phyloP scores from a whole-genome alignment of 2,329 filamentous ascomycete genomes.

The Coniochaeta prunicola region DNA sequence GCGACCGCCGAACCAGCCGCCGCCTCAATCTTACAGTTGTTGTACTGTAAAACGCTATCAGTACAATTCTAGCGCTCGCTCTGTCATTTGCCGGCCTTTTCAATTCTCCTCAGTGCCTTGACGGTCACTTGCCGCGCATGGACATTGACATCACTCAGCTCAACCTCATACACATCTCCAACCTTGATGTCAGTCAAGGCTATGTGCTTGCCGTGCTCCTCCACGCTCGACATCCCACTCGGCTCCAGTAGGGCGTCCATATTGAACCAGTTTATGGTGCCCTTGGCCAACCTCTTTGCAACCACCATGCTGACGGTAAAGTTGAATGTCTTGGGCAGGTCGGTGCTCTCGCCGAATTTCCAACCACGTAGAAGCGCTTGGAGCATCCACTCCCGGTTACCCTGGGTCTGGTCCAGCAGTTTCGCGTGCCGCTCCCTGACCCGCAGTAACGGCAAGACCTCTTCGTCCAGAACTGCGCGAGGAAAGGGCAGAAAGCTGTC shows the following conservation, averaged over 20 bases:
- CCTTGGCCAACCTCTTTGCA: slow-evolving; percentile 22
- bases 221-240: slow-evolving; percentile 27
- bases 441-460: slow-evolving; percentile 41
- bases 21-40: not conserved
- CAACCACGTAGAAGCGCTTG: slow-evolving; percentile 55
- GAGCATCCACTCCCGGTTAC: slow-evolving; percentile 44
- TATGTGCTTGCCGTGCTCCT: slow-evolving; percentile 4
- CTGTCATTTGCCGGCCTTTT: slow-evolving; percentile 3
- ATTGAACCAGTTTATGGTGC: slow-evolving; percentile 44
- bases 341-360: slow-evolving; percentile 37
- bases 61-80: not conserved
- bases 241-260: slow-evolving; percentile 33
- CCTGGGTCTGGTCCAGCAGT: slow-evolving; percentile 32
- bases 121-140: slow-evolving; percentile 37
- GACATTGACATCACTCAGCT: slow-evolving; percentile 46
- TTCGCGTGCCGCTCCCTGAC: slow-evolving; percentile 45
- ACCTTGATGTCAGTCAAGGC: slow-evolving; percentile 34
- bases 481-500: slow-evolving; percentile 37
- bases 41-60: not conserved
- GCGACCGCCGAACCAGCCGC: not conserved
- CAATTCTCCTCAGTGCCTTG: slow-evolving; percentile 28
- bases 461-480: slow-evolving; percentile 28
- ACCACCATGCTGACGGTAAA: slow-evolving; percentile 36
- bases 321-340: slow-evolving; percentile 38
- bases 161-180: slow-evolving; percentile 50